Conservation (phyloP, 192 early-diverging fungal genomes). For the Coemansia javaensis region DNA sequence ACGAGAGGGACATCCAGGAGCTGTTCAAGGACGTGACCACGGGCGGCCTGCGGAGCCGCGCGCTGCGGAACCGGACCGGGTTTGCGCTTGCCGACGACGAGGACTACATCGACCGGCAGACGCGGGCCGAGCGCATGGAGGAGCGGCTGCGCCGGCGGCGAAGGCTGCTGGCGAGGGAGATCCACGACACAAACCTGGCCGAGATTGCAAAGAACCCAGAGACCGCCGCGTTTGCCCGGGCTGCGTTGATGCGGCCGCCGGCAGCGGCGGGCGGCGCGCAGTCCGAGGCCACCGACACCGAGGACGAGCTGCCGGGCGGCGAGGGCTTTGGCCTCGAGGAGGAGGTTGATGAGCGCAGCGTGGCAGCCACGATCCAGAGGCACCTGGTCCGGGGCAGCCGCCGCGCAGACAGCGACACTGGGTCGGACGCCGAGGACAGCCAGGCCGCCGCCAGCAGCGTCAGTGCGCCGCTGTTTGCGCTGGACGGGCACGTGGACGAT, state of each 20-base stretch:
- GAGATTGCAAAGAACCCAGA: constrained; percentile 47
- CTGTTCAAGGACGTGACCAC: constrained; percentile 40
- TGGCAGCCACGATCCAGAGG: constrained; percentile 17
- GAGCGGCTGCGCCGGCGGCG: constrained; percentile 15
- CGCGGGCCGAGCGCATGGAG: constrained; percentile 43
- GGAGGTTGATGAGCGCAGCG: constrained; percentile 13
- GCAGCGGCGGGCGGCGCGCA: neutral
- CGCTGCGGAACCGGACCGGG: neutral
- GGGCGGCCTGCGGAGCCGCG: constrained; percentile 21
- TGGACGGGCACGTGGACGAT: neutral
- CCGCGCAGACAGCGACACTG: constrained; percentile 23
- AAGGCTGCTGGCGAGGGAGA: constrained; percentile 24
- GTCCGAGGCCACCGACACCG: constrained; percentile 8
- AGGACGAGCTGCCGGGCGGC: constrained; percentile 8
- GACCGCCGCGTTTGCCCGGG: constrained; percentile 50
- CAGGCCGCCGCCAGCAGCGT: neutral
- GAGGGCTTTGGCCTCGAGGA: constrained; percentile 30
- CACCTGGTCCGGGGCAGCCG: constrained; percentile 11
- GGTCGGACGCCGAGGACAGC: constrained; percentile 8
- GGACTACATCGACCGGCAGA: constrained; percentile 42
- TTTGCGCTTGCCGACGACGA: constrained; percentile 32
- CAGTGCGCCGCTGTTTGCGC: constrained; percentile 2
- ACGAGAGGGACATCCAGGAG: constrained; percentile 32
- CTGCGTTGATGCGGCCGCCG: constrained; percentile 41
- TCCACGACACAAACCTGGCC: constrained; percentile 35